These are phyloP conservation scores for Arabis alpina DNA, from an alignment of 345 rosid species.

Conservation along the genomic window DNA sequence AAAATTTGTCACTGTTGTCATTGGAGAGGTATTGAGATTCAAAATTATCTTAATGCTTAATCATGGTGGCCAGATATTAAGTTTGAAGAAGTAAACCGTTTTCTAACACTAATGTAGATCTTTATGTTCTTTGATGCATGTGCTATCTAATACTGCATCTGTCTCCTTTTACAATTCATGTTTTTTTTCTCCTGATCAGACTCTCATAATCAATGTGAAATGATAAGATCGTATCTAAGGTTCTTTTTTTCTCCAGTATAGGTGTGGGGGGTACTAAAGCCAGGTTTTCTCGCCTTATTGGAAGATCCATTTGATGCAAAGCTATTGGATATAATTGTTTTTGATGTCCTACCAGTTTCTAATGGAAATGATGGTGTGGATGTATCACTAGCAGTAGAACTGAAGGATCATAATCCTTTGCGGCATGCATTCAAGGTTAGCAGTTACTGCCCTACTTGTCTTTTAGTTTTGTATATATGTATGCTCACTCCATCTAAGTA, in stretches of 20 bases:
- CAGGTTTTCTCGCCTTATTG: conserved; percentile 93
- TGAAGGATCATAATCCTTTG: conserved; percentile 89
- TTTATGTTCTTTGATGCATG: conserved; percentile 15
- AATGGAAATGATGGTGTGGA: conserved; percentile 83
- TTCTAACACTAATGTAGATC: conserved; percentile 16
- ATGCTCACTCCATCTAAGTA: conserved; percentile 13
- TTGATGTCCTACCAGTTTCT: conserved; percentile 88
- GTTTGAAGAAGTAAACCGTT: conserved; percentile 16
- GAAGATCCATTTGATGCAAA: conserved; percentile 86
- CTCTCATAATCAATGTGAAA: conserved; percentile 13
- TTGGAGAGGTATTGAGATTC: conserved; percentile 3
- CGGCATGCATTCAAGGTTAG: conserved; percentile 92
- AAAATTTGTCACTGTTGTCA: conserved; percentile 15
- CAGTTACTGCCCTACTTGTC: conserved; percentile 19
- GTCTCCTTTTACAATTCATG: conserved; percentile 23
- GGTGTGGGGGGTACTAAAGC: conserved; percentile 99
- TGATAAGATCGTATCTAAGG: conserved; percentile 36
- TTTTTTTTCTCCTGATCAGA: conserved; percentile 17
- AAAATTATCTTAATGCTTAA: conserved; percentile 16
- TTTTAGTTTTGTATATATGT: background rate
- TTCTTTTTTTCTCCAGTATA: conserved; percentile 55
- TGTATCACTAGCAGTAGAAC: conserved; percentile 78
- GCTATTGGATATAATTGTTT: conserved; percentile 87
- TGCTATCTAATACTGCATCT: conserved; percentile 10
- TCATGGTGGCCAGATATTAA: conserved; percentile 3